Evolutionary conservation across 2,329 filamentous ascomycete species (phyloP).

Genomic region (Fusarium haematococcum): DNA sequence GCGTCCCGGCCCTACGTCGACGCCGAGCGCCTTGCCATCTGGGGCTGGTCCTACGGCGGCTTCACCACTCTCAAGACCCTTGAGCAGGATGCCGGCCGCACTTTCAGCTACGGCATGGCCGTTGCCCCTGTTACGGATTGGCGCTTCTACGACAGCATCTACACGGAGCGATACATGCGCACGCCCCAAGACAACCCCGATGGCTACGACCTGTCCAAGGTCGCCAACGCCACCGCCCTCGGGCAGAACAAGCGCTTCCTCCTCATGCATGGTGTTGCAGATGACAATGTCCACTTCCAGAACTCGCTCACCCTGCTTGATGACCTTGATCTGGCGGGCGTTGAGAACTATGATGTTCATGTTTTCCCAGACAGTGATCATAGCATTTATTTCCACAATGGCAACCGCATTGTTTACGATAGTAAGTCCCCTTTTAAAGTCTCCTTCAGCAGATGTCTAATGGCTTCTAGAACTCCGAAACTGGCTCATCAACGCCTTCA

Average conservation of each 20-base stretch:
- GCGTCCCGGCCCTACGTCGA: slow-evolving; percentile 86
- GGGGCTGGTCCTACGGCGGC: slow-evolving; percentile 98
- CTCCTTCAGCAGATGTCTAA: neutral
- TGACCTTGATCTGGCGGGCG: slow-evolving; percentile 80
- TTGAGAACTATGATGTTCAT: slow-evolving; percentile 97
- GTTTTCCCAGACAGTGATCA: slow-evolving; percentile 98
- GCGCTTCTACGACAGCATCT: slow-evolving; percentile 94
- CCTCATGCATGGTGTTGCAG: slow-evolving; percentile 94
- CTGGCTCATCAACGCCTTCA: slow-evolving; percentile 98
- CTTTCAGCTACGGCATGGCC: slow-evolving; percentile 97
- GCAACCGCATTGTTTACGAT: slow-evolving; percentile 90
- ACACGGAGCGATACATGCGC: slow-evolving; percentile 98
- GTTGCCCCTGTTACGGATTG: slow-evolving; percentile 99
- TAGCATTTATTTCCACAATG: slow-evolving; percentile 94
- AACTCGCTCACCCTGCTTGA: slow-evolving; percentile 91
- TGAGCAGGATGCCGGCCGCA: slow-evolving; percentile 87
- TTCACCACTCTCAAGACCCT: slow-evolving; percentile 96
- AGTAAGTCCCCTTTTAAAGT: slow-evolving; percentile 69
- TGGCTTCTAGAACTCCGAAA: slow-evolving; percentile 74
- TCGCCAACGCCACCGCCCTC: slow-evolving; percentile 81
- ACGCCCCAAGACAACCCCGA: slow-evolving; percentile 83
- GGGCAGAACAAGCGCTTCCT: slow-evolving; percentile 86
- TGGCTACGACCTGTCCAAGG: slow-evolving; percentile 81
- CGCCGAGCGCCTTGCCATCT: slow-evolving; percentile 84
- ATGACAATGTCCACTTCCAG: slow-evolving; percentile 98